These are phyloP conservation scores for Nicotiana benthamiana DNA, from an alignment of 257 asterid species.

Conservation along the genomic window DNA sequence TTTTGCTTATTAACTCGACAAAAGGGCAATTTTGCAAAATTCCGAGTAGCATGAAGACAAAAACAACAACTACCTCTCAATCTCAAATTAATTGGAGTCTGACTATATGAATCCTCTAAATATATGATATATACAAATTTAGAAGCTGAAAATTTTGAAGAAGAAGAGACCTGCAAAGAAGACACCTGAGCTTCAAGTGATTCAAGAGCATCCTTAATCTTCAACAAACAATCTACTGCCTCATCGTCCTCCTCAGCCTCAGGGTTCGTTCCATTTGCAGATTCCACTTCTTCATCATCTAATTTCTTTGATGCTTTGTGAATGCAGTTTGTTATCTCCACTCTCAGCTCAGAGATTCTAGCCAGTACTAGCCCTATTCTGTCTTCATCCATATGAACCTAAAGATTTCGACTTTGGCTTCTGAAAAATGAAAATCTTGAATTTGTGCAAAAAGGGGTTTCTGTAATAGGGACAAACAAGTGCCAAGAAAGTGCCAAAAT, in stretches of 20 bases:
- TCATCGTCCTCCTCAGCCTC: slow-evolving; percentile 24
- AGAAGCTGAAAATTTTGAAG: background rate
- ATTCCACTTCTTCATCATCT: slow-evolving; percentile 4
- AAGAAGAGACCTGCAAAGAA: slow-evolving; percentile 46
- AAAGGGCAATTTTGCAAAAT: background rate
- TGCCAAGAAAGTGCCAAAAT: background rate
- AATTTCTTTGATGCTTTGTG: slow-evolving; percentile 7
- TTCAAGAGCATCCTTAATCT: slow-evolving; percentile 71
- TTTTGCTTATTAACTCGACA: background rate
- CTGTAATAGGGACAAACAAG: background rate
- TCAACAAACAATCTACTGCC: slow-evolving; percentile 52
- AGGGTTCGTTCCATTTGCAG: background rate
- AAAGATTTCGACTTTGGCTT: background rate
- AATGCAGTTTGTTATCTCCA: slow-evolving; percentile 30
- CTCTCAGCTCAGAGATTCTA: slow-evolving; percentile 33
- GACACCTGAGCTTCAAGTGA: slow-evolving; percentile 75
- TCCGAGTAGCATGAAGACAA: background rate
- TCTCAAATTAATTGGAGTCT: background rate
- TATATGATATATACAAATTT: background rate
- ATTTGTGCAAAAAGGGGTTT: background rate
- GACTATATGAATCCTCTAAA: background rate
- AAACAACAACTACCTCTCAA: background rate
- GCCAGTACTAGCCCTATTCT: slow-evolving; percentile 35
- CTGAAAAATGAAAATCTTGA: background rate
- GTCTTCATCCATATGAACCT: slow-evolving; percentile 30